These are phyloP conservation scores for Dissophora globulifera DNA, from an alignment of 192 early-diverging fungal genomes.

Conservation along the genomic window DNA sequence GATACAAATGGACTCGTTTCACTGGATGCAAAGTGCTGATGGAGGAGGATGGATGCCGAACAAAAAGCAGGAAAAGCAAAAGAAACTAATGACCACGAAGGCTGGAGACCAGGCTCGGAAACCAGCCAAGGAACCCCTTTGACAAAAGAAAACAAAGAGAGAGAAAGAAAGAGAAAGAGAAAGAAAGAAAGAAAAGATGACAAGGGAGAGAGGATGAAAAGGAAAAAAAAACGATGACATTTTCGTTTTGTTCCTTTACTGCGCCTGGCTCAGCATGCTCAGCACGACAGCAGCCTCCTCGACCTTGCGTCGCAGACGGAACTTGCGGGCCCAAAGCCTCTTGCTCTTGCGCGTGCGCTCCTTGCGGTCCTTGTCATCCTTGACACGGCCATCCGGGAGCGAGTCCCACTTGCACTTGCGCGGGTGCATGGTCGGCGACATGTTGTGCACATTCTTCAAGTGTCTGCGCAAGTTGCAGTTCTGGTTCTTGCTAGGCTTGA, in stretches of 20 bases:
- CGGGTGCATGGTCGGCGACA: conserved; percentile 48
- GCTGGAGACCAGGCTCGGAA: no score
- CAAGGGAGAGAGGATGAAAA: neutral
- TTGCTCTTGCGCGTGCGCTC: conserved; percentile 49
- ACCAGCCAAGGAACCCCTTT: no score
- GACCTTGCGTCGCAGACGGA: conserved; percentile 47
- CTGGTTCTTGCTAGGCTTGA: conserved; percentile 54
- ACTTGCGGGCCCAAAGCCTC: conserved; percentile 52
- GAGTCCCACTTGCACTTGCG: conserved; percentile 55
- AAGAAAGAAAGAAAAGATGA: neutral
- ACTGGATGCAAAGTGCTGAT: no score
- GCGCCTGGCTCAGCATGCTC: conserved; percentile 43
- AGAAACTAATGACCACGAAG: no score
- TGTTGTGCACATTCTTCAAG: conserved; percentile 47
- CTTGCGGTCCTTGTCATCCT: conserved; percentile 54
- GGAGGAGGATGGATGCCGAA: no score
- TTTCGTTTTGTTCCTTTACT: conserved; percentile 25
- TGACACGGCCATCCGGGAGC: conserved; percentile 40
- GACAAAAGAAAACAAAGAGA: no score
- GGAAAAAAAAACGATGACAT: neutral
- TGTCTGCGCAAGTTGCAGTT: conserved; percentile 47
- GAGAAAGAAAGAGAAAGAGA: conserved; percentile 8
- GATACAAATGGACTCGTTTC: no score
- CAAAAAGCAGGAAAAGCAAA: no score
- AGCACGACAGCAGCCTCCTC: conserved; percentile 47